Conservation (phyloP, 495 filamentous ascomycete genomes). For the Glarea lozoyensis region DNA sequence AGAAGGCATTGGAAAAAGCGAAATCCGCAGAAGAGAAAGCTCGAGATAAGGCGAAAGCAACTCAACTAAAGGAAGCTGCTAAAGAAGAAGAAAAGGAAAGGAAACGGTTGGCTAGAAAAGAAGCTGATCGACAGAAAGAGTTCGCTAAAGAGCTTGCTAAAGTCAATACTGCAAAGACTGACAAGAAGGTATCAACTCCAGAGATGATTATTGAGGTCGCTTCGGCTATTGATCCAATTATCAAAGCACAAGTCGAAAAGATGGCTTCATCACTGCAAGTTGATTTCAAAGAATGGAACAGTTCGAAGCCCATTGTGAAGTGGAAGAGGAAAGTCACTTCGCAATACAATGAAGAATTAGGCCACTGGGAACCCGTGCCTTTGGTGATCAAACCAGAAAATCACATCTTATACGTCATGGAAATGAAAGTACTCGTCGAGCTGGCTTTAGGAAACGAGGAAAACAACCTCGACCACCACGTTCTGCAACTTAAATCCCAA, state of each 20-base stretch:
- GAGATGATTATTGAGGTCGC: conserved; percentile 86
- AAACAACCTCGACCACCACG: conserved; percentile 50
- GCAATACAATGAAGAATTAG: conserved; percentile 50
- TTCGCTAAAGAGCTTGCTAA: conserved; percentile 58
- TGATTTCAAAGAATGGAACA: conserved; percentile 34
- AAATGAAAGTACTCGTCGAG: conserved; percentile 60
- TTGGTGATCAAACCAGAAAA: conserved; percentile 50
- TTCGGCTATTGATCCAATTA: conserved; percentile 36
- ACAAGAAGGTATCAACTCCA: conserved; percentile 64
- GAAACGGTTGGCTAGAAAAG: conserved; percentile 35
- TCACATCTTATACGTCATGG: conserved; percentile 57
- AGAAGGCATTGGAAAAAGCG: neutral
- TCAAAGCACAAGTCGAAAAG: conserved; percentile 40
- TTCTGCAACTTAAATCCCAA: conserved; percentile 42
- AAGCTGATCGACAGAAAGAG: conserved; percentile 53
- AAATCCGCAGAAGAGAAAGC: conserved; percentile 5
- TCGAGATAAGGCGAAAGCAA: conserved; percentile 41
- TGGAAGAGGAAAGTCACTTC: conserved; percentile 67
- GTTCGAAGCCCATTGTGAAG: conserved; percentile 47
- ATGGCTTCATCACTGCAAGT: conserved; percentile 50
- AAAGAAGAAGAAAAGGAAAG: conserved; percentile 49
- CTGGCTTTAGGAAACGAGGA: conserved; percentile 40
- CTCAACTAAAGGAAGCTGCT: conserved; percentile 33
- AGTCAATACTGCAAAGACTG: conserved; percentile 65
- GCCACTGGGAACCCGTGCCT: conserved; percentile 59